These are phyloP conservation scores for Dactylonectria estremocensis DNA, from an alignment of 2,329 filamentous ascomycete genomes.

Conservation along the genomic window DNA sequence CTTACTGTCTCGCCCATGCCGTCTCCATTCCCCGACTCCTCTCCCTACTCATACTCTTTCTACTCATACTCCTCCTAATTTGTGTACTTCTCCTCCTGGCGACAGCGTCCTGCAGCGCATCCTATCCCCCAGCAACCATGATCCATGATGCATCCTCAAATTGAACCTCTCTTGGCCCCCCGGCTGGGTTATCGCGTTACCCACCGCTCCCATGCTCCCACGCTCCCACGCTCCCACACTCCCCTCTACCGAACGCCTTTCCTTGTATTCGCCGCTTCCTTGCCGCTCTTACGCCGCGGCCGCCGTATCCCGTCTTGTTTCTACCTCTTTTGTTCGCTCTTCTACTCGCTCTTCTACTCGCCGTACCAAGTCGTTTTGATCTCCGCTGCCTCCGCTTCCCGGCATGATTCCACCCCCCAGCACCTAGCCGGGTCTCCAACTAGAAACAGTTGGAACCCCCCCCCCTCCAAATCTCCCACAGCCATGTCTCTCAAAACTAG, in stretches of 20 bases:
- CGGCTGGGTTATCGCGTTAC: neutral
- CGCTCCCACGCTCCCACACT: neutral
- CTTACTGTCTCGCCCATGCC: neutral
- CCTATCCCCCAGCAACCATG: slow-evolving; percentile 6
- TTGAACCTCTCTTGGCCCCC: slow-evolving; percentile 28
- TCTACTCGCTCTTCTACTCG: slow-evolving; percentile 20
- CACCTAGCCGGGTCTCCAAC: slow-evolving; percentile 29
- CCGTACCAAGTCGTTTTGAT: slow-evolving; percentile 25
- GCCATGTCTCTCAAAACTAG: neutral
- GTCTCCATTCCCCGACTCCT: neutral
- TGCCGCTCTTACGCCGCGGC: neutral
- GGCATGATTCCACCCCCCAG: slow-evolving; percentile 25
- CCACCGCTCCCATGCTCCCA: neutral
- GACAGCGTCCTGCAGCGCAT: neutral
- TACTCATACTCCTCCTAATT: neutral
- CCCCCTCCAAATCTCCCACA: slow-evolving; percentile 6
- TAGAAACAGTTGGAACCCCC: slow-evolving; percentile 25
- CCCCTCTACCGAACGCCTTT: neutral
- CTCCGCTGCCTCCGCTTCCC: slow-evolving; percentile 30
- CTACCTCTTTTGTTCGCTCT: slow-evolving; percentile 3
- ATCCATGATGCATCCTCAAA: slow-evolving; percentile 26
- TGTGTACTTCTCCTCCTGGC: neutral
- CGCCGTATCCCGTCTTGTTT: neutral
- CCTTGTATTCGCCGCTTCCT: slow-evolving; percentile 4
- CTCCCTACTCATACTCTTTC: neutral